phyloP scores from a whole-genome alignment of 2,329 filamentous ascomycete genomes.

The Fusarium sp. region DNA sequence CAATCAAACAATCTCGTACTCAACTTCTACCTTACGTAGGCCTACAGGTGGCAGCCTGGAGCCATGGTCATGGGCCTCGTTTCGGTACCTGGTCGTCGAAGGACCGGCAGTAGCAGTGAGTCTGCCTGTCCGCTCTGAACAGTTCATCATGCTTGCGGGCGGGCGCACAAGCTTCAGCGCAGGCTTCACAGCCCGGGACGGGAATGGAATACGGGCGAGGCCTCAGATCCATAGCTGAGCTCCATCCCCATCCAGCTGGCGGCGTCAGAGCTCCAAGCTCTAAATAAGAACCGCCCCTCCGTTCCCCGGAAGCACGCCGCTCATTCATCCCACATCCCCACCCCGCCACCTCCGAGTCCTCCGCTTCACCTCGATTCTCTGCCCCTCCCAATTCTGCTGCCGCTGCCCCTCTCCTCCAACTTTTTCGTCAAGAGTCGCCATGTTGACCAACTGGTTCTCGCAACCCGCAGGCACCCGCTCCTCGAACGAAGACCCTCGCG shows the following conservation, averaged over 20 bases:
- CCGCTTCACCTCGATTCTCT: constrained; percentile 31
- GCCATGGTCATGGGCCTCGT: constrained; percentile 50
- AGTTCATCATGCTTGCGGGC: not conserved
- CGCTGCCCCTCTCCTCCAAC: constrained; percentile 32
- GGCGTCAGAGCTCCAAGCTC: constrained; percentile 32
- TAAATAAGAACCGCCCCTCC: constrained; percentile 28
- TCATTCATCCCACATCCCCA: constrained; percentile 41
- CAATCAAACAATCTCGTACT: constrained; percentile 4
- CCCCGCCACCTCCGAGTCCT: constrained; percentile 39
- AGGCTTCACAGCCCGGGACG: not conserved
- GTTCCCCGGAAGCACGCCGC: constrained; percentile 32
- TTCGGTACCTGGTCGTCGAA: constrained; percentile 47
- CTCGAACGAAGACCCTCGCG: constrained; percentile 66
- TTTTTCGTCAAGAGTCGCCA: constrained; percentile 40
- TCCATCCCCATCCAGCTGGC: constrained; percentile 2
- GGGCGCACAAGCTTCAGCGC: constrained; percentile 2
- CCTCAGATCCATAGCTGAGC: not conserved
- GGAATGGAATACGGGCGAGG: not conserved
- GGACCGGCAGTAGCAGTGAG: constrained; percentile 45
- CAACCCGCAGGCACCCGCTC: constrained; percentile 60
- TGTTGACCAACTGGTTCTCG: constrained; percentile 58
- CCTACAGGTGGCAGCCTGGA: constrained; percentile 22
- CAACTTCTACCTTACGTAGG: not conserved
- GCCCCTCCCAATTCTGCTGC: constrained; percentile 15
- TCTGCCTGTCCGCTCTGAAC: constrained; percentile 21